Conservation (phyloP, 768 basidiomycete species). For the Neoboletus magnificus region DNA sequence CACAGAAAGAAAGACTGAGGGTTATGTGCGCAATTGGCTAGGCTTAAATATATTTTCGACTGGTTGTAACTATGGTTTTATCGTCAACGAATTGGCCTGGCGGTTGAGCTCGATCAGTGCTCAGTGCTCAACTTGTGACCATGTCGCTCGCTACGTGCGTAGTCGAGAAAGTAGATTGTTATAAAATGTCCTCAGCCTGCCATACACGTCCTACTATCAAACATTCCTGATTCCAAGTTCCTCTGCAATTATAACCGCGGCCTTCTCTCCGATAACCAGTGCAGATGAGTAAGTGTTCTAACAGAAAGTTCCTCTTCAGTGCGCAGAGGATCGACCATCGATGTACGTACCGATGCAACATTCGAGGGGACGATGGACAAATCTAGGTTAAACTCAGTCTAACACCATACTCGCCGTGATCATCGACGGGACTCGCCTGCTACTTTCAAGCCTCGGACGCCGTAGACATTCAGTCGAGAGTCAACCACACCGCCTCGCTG, state of each 20-base stretch:
- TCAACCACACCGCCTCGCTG: conserved; percentile 61
- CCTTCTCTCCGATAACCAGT: conserved; percentile 28
- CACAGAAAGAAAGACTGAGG: neutral
- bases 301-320: neutral
- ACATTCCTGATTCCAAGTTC: conserved; percentile 19
- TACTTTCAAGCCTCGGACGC: conserved; percentile 54
- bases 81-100: no score
- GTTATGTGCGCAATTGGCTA: no score
- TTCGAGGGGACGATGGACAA: conserved; percentile 40
- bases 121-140: no score
- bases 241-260: conserved; percentile 18
- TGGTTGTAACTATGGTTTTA: no score
- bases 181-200: neutral
- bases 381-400: conserved; percentile 20
- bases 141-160: neutral
- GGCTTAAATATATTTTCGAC: no score
- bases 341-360: conserved; percentile 30
- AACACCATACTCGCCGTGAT: neutral
- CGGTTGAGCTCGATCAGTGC: no score
- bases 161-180: neutral
- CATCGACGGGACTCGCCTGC: conserved; percentile 37
- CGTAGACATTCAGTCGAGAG: conserved; percentile 59
- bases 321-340: neutral
- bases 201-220: neutral
- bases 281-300: conserved; percentile 27